These are phyloP conservation scores for Pyropia yezoensis DNA, from an alignment of 23 red algal species.

Conservation along the genomic window DNA sequence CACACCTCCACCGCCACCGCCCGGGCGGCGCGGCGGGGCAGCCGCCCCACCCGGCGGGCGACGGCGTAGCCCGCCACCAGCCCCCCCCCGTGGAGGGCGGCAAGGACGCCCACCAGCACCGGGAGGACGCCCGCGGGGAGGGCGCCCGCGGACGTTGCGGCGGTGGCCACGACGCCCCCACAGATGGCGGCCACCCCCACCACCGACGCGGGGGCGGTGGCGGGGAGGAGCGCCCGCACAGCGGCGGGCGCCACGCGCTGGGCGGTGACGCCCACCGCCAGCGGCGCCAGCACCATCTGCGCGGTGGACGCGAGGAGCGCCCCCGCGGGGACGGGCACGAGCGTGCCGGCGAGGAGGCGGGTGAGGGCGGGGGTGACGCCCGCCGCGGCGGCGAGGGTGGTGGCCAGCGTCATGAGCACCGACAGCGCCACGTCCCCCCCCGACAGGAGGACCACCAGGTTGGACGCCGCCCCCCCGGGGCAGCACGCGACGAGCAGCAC, in stretches of 20 bases:
- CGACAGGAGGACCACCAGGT: constrained; percentile 75
- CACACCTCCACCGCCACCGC: constrained; percentile 88
- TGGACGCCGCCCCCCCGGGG: constrained; percentile 89
- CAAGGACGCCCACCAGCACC: constrained; percentile 37
- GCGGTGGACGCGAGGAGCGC: constrained; percentile 46
- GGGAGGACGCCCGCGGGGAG: constrained; percentile 5
- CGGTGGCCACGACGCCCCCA: constrained; percentile 60
- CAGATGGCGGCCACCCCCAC: constrained; percentile 81
- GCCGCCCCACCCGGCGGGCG: constrained; percentile 12
- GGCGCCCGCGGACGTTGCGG: constrained; percentile 5
- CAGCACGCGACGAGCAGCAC: constrained; percentile 78
- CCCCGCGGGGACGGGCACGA: constrained; percentile 62
- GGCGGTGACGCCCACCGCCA: constrained; percentile 46
- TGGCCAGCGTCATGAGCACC: constrained; percentile 77
- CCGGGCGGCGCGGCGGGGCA: constrained; percentile 13
- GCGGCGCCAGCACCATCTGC: constrained; percentile 69
- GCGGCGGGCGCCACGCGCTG: constrained; percentile 15
- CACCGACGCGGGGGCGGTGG: constrained; percentile 56
- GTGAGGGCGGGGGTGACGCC: constrained; percentile 58
- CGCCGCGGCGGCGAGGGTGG: constrained; percentile 56
- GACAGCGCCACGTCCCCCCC: constrained; percentile 82
- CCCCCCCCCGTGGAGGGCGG: constrained; percentile 57
- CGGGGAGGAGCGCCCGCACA: constrained; percentile 29
- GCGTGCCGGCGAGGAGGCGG: constrained; percentile 59
- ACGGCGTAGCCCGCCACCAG: constrained; percentile 60